A percentile compares a stretch with the other conserved stretches of the same genome.
These are phyloP conservation scores for Senecio squalidus DNA, from an alignment of 140 eudicot genomes.

Conservation along the genomic window DNA sequence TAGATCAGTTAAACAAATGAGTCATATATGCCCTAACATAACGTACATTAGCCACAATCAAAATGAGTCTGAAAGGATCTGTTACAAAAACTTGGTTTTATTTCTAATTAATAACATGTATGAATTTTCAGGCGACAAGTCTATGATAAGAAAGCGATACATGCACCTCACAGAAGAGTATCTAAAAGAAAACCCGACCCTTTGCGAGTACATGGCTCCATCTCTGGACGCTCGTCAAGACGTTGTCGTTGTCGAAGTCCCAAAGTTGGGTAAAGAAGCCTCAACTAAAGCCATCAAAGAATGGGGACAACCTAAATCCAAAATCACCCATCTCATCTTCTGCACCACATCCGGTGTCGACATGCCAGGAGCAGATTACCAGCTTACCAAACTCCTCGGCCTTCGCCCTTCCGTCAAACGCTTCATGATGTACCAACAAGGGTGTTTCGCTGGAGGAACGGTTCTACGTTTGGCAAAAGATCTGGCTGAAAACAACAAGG, in stretches of 20 bases:
- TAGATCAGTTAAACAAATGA: too few relatives aligned
- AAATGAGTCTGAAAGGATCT: too few relatives aligned
- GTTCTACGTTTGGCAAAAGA: slow-evolving; percentile 40
- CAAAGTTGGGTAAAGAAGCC: slow-evolving; percentile 41
- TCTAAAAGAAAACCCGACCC: slow-evolving; percentile 48
- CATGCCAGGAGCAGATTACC: slow-evolving; percentile 45
- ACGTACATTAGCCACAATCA: background rate
- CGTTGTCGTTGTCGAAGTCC: slow-evolving; percentile 67
- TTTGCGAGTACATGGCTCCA: slow-evolving; percentile 68
- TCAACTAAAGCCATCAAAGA: slow-evolving; percentile 40
- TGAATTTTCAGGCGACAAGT: slow-evolving; percentile 60
- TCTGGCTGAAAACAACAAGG: slow-evolving; percentile 36
- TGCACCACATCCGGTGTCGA: slow-evolving; percentile 49
- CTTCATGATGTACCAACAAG: slow-evolving; percentile 42
- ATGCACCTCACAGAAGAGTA: slow-evolving; percentile 69
- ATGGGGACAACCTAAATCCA: slow-evolving; percentile 39
- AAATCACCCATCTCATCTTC: slow-evolving; percentile 35
- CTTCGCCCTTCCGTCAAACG: slow-evolving; percentile 43
- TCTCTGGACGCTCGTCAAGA: slow-evolving; percentile 76
- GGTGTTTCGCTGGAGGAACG: slow-evolving; percentile 37
- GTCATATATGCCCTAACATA: too few relatives aligned
- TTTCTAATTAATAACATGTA: background rate
- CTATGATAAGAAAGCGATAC: slow-evolving; percentile 59
- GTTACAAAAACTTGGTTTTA: background rate
- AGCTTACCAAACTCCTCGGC: slow-evolving; percentile 46